Evolutionary conservation across 2,329 filamentous ascomycete genomes (phyloP).

Genomic region (Aspergillus uvarum): DNA sequence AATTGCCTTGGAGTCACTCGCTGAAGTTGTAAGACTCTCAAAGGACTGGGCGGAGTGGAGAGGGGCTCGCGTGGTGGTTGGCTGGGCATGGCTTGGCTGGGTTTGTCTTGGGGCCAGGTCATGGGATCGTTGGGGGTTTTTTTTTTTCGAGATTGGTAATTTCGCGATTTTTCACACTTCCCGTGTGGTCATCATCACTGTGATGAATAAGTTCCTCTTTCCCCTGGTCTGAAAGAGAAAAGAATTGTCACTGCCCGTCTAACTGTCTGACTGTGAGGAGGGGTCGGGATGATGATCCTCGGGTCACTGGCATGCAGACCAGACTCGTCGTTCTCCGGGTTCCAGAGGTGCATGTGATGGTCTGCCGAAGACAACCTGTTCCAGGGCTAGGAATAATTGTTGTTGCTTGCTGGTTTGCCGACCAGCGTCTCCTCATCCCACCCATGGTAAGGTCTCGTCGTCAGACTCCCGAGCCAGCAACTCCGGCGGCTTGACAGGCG

Average conservation of each 20-base stretch:
- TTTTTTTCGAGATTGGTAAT: not conserved
- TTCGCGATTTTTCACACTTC: not conserved
- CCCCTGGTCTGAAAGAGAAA: not conserved
- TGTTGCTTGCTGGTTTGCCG: not conserved
- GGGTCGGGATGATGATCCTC: not conserved
- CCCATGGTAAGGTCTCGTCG: not conserved
- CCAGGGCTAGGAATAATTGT: not conserved
- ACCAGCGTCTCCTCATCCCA: not conserved
- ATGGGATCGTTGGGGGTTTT: not conserved
- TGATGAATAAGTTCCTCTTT: not conserved
- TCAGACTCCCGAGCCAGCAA: not conserved
- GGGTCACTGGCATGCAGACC: not conserved
- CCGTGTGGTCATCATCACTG: not conserved
- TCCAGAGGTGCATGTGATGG: not conserved
- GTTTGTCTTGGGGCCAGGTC: not conserved
- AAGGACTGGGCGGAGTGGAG: slow-evolving; percentile 4
- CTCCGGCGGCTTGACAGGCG: not conserved
- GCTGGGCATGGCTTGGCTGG: not conserved
- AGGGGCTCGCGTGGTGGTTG: slow-evolving; percentile 4
- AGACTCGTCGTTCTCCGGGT: not conserved
- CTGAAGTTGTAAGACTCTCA: not conserved
- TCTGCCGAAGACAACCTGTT: not conserved
- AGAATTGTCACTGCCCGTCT: not conserved
- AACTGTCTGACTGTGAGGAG: not conserved
- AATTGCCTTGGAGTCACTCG: not conserved